phyloP scores from a whole-genome alignment of 257 asterid genomes.

The Leptodermis oblonga region DNA sequence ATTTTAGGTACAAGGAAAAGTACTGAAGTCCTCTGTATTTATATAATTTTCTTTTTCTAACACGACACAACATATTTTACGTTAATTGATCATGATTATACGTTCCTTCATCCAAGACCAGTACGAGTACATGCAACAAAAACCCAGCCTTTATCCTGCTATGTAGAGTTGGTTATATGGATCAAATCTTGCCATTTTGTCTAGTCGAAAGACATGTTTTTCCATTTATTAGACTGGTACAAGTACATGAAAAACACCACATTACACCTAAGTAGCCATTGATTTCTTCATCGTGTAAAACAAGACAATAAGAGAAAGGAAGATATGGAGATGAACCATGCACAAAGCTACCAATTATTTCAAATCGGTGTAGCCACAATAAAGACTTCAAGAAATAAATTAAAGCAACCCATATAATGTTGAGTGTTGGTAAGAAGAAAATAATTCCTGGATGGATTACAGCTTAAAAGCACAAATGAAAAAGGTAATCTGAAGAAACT shows the following conservation, averaged over 20 bases:
- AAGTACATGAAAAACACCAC: neutral
- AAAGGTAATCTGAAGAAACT: constrained; percentile 1
- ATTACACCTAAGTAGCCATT: neutral
- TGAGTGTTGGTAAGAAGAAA: neutral
- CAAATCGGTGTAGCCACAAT: neutral
- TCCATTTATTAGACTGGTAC: neutral
- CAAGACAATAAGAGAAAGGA: neutral
- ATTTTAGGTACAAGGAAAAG: too few species aligned
- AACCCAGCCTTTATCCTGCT: too few species aligned
- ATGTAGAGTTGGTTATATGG: too few species aligned
- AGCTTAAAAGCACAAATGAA: neutral
- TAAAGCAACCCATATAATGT: neutral
- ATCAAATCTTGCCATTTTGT: too few species aligned
- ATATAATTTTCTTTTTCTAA: neutral
- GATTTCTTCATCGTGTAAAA: neutral
- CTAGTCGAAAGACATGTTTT: too few species aligned
- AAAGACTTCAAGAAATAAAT: too few species aligned
- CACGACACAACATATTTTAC: neutral
- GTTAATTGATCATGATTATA: neutral
- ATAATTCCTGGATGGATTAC: neutral
- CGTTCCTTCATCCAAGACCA: neutral
- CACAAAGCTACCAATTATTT: neutral
- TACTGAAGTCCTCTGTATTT: too few species aligned
- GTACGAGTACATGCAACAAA: neutral
- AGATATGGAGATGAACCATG: neutral